Conservation (phyloP, 257 asterid genomes). For the Penstemon newberryi region DNA sequence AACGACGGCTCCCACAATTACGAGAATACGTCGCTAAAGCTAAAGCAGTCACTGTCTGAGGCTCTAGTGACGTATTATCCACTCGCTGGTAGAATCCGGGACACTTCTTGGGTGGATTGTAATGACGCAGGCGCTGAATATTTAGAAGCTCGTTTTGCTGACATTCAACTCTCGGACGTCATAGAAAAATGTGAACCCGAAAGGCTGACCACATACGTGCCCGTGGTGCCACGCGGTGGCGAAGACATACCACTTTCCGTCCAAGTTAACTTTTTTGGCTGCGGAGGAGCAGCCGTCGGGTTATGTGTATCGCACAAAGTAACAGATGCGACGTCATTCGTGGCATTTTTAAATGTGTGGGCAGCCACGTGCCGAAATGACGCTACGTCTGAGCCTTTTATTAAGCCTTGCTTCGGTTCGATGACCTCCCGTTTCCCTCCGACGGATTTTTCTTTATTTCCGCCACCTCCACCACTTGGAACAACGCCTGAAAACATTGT, state of each 20-base stretch:
- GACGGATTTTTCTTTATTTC: slow-evolving; percentile 1
- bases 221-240: slow-evolving; percentile 13
- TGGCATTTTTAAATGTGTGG: slow-evolving; percentile 31
- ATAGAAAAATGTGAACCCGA: neutral
- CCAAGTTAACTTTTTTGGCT: slow-evolving; percentile 34
- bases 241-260: slow-evolving; percentile 28
- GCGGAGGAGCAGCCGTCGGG: slow-evolving; percentile 34
- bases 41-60: slow-evolving; percentile 32
- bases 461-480: neutral
- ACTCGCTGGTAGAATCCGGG: slow-evolving; percentile 33
- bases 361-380: slow-evolving; percentile 27
- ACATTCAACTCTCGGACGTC: slow-evolving; percentile 17
- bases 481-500: slow-evolving; percentile 16
- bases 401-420: slow-evolving; percentile 18
- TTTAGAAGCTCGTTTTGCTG: slow-evolving; percentile 21
- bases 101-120: slow-evolving; percentile 29
- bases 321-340: slow-evolving; percentile 34
- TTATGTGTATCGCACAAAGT: slow-evolving; percentile 34
- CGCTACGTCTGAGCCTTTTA: neutral
- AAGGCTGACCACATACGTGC: slow-evolving; percentile 19
- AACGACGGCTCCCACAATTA: no score
- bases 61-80: slow-evolving; percentile 38
- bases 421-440: slow-evolving; percentile 31
- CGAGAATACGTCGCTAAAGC: slow-evolving; percentile 1
- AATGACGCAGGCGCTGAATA: slow-evolving; percentile 42